These are phyloP conservation scores for Leccinum ochraceum DNA, from an alignment of 768 basidiomycete species.

Conservation along the genomic window DNA sequence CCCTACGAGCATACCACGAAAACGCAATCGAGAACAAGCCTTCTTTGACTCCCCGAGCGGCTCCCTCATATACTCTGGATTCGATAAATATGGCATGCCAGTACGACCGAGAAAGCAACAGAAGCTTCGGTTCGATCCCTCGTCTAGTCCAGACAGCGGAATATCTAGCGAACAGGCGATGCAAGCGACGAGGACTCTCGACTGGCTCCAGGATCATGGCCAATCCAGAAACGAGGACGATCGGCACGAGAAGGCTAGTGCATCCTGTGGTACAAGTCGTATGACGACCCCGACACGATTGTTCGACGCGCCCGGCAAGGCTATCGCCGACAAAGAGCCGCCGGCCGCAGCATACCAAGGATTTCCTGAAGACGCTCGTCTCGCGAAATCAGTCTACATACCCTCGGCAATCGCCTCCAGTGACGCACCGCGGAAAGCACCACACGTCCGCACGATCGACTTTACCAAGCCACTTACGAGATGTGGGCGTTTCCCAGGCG, in stretches of 20 bases:
- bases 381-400: background rate
- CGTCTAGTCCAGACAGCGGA: slow-evolving; percentile 20
- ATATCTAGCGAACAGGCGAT: background rate
- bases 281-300: background rate
- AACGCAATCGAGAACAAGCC: slow-evolving; percentile 31
- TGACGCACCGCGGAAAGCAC: background rate
- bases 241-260: background rate
- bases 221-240: background rate
- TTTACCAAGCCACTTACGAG: slow-evolving; percentile 24
- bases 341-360: background rate
- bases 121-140: slow-evolving; percentile 29
- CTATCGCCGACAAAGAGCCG: background rate
- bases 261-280: background rate
- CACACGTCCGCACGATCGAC: slow-evolving; percentile 27
- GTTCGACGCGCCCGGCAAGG: slow-evolving; percentile 15
- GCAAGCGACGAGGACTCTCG: background rate
- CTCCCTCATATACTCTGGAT: slow-evolving; percentile 29
- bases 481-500: slow-evolving; percentile 14
- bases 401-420: background rate
- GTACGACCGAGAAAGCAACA: slow-evolving; percentile 30
- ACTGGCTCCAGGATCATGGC: slow-evolving; percentile 6
- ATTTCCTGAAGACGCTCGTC: background rate
- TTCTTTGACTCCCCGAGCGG: slow-evolving; percentile 31
- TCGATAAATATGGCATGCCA: slow-evolving; percentile 33
- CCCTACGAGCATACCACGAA: slow-evolving; percentile 20